These are phyloP conservation scores for Ramalina peruviana DNA, from an alignment of 495 filamentous ascomycete species.

Conservation along the genomic window DNA sequence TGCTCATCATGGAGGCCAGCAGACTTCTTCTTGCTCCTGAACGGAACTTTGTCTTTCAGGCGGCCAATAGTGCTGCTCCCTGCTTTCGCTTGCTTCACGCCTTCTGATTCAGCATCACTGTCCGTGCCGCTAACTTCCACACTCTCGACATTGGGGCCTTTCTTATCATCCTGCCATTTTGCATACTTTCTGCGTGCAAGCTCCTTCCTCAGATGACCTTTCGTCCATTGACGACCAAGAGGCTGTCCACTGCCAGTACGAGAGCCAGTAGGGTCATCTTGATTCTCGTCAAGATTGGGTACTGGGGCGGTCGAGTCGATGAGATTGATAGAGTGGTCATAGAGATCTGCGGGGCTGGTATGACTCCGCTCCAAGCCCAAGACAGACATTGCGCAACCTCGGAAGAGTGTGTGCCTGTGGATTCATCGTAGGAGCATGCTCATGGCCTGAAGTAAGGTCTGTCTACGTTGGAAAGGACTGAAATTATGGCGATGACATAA, in stretches of 20 bases:
- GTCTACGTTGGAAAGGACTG: no score
- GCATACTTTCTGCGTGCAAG: constrained; percentile 44
- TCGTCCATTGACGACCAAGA: constrained; percentile 20
- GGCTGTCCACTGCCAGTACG: constrained; percentile 6
- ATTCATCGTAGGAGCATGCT: no score
- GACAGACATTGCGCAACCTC: constrained; percentile 8
- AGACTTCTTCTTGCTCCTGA: constrained; percentile 17
- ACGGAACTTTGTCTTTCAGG: constrained; percentile 11
- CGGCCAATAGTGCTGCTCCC: constrained; percentile 7
- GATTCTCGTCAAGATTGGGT: neutral
- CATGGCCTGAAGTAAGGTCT: no score
- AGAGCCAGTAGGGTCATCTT: constrained; percentile 1
- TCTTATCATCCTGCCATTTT: constrained; percentile 44
- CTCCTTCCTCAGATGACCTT: constrained; percentile 29
- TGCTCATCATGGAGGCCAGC: constrained; percentile 22
- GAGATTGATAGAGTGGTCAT: constrained; percentile 17
- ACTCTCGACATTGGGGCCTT: constrained; percentile 16
- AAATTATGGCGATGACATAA: no score
- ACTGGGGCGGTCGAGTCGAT: constrained; percentile 16
- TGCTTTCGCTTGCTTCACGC: constrained; percentile 6
- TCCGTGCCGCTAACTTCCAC: constrained; percentile 16
- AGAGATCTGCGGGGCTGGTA: constrained; percentile 7
- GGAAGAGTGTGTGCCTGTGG: no score
- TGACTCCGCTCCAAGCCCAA: constrained; percentile 13
- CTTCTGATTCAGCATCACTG: constrained; percentile 11